Conservation (phyloP, 495 filamentous ascomycete species). For the Trichoderma orchidacearum region DNA sequence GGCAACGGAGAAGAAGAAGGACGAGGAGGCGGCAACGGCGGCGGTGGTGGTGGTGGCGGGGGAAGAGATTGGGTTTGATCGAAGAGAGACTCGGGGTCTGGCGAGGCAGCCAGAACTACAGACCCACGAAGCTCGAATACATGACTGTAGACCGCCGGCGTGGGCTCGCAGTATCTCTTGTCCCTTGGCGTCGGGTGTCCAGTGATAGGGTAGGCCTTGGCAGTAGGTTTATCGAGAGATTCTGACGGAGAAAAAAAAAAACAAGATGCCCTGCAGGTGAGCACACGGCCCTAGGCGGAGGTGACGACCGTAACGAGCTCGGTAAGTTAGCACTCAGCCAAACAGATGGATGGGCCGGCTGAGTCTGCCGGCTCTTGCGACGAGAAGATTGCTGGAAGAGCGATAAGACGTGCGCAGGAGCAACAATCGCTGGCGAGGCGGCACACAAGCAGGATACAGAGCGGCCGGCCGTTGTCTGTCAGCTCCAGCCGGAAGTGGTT, state of each 20-base stretch:
- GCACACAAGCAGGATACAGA: neutral
- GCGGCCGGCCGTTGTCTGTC: neutral
- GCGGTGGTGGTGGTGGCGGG: neutral
- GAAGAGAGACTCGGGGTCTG: constrained; percentile 19
- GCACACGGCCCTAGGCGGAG: neutral
- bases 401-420: neutral
- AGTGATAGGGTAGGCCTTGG: neutral
- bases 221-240: neutral
- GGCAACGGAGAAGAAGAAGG: neutral
- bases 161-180: neutral
- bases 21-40: neutral
- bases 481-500: neutral
- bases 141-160: constrained; percentile 18
- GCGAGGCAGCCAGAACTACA: constrained; percentile 36
- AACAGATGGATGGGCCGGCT: neutral
- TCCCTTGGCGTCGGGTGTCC: neutral
- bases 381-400: too few species aligned
- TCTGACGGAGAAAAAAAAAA: neutral
- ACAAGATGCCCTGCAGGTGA: neutral
- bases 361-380: neutral
- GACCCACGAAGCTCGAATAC: constrained; percentile 30
- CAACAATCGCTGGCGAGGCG: neutral
- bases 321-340: neutral
- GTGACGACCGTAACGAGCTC: neutral
- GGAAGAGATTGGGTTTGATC: neutral